Percentiles rank a stretch among this genome's conserved stretches.
Evolutionary conservation across 1,284 basidiomycete genomes (phyloP).

Genomic region (Ganoderma meredithae): DNA sequence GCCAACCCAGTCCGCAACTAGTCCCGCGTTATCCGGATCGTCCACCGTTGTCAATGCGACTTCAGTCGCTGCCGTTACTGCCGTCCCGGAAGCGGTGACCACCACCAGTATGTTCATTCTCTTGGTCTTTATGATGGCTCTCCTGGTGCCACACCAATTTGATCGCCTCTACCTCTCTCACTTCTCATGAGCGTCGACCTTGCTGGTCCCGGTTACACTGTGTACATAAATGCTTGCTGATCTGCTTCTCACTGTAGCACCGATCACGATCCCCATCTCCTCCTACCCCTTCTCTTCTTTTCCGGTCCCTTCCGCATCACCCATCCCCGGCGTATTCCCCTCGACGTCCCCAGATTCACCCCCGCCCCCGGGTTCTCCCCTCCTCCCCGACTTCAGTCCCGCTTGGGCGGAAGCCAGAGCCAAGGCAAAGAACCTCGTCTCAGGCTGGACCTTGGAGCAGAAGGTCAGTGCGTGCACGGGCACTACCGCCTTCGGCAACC

Average conservation of each 20-base stretch:
- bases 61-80: neutral
- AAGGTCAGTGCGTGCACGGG: constrained; percentile 53
- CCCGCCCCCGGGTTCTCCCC: constrained; percentile 37
- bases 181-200: neutral
- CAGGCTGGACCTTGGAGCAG: constrained; percentile 46
- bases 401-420: constrained; percentile 51
- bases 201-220: neutral
- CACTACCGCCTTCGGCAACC: constrained; percentile 56
- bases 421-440: constrained; percentile 47
- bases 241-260: constrained; percentile 13
- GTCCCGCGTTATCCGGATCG: neutral
- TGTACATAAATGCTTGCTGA: neutral
- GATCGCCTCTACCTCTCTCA: neutral
- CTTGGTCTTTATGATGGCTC: neutral
- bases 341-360: constrained; percentile 39
- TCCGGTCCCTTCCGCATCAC: constrained; percentile 41
- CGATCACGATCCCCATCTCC: constrained; percentile 28
- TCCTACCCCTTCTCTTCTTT: constrained; percentile 40
- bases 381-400: constrained; percentile 52
- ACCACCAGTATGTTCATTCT: constrained; percentile 13
- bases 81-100: neutral
- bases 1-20: neutral
- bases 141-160: too few relatives aligned
- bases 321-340: constrained; percentile 41
- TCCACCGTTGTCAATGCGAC: neutral